phyloP scores from a whole-genome alignment of 2,329 filamentous ascomycete genomes.

The Exutisphaerella laricina region DNA sequence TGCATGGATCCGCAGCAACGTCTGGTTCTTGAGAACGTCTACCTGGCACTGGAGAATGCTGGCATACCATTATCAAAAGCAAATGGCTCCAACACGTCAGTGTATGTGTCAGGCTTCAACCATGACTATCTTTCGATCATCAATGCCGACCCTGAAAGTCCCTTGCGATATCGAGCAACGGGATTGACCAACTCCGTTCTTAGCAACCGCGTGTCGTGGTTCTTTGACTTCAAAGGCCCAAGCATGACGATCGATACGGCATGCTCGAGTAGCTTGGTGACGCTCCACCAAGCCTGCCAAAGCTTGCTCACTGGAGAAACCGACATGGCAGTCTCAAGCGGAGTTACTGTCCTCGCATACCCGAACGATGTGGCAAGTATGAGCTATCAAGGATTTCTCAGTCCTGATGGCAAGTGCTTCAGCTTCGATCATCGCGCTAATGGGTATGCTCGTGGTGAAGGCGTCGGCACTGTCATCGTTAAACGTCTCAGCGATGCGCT shows the following conservation, averaged over 20 bases:
- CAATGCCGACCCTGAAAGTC: constrained; percentile 32
- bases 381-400: constrained; percentile 38
- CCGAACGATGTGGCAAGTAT: constrained; percentile 32
- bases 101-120: constrained; percentile 35
- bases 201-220: constrained; percentile 36
- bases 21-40: constrained; percentile 26
- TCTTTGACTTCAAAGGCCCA: constrained; percentile 42
- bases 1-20: constrained; percentile 32
- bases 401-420: constrained; percentile 44
- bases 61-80: constrained; percentile 26
- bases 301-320: constrained; percentile 28
- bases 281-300: constrained; percentile 29
- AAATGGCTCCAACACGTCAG: constrained; percentile 29
- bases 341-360: constrained; percentile 32
- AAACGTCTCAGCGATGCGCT: constrained; percentile 30
- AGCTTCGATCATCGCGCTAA: constrained; percentile 24
- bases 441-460: constrained; percentile 32
- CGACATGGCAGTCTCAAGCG: constrained; percentile 32
- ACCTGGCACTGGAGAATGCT: constrained; percentile 31
- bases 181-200: constrained; percentile 29
- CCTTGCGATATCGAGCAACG: constrained; percentile 34
- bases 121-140: constrained; percentile 42
- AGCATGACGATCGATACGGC: constrained; percentile 33
- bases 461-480: constrained; percentile 20
- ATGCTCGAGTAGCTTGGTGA: constrained; percentile 32